Evolutionary conservation across 805 yeast genomes (phyloP).

Genomic region (Vanderwaltozyma verrucispora): DNA sequence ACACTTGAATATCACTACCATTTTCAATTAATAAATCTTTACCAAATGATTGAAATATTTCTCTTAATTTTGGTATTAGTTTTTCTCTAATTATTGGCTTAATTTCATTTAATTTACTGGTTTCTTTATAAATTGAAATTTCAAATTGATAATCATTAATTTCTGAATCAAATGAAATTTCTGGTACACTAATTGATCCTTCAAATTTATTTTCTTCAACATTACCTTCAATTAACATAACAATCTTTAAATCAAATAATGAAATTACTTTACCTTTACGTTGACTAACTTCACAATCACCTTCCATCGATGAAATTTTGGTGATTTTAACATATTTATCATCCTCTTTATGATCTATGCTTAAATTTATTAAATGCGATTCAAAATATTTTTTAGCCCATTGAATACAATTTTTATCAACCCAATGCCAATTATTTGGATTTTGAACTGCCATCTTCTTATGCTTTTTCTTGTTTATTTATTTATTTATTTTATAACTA

Average conservation of each 20-base stretch:
- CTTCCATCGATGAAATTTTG: conserved; percentile 48
- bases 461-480: too few species aligned
- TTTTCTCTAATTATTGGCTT: conserved; percentile 42
- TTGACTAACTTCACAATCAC: conserved; percentile 95
- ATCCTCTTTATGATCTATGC: conserved; percentile 12
- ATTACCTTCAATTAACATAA: conserved; percentile 46
- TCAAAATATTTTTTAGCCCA: conserved; percentile 80
- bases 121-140: conserved; percentile 48
- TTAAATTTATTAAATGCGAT: conserved; percentile 44
- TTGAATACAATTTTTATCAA: conserved; percentile 87
- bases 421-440: conserved; percentile 99
- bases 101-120: conserved; percentile 41
- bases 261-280: conserved; percentile 95
- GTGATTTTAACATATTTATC: conserved; percentile 27
- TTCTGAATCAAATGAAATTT: conserved; percentile 86
- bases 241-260: conserved; percentile 69
- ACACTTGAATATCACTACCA: conserved; percentile 82
- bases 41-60: conserved; percentile 55
- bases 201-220: conserved; percentile 34
- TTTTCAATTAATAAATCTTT: conserved; percentile 62
- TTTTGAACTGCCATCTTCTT: conserved; percentile 77
- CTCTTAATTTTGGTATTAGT: conserved; percentile 62
- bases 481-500: too few species aligned
- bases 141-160: conserved; percentile 79
- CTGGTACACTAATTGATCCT: conserved; percentile 82